Conservation (phyloP, 2,329 filamentous ascomycete species). For the Ceratocystiopsis sp. region DNA sequence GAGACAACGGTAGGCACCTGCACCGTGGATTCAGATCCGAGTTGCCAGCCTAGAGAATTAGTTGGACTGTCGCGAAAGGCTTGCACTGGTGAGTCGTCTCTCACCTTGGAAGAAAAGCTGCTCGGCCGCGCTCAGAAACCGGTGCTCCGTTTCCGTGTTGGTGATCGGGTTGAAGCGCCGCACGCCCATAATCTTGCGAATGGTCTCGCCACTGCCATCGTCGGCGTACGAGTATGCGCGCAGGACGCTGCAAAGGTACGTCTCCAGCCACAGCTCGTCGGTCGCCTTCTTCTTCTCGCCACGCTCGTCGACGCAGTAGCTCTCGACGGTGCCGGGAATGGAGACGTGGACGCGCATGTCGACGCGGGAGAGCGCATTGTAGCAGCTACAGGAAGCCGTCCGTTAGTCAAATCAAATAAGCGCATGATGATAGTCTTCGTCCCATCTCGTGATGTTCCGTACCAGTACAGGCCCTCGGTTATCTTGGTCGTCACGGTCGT, state of each 20-base stretch:
- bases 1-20: constrained; percentile 95
- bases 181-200: constrained; percentile 95
- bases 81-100: too few species aligned
- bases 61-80: not conserved
- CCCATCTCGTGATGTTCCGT: constrained; percentile 14
- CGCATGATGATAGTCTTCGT: not conserved
- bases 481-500: constrained; percentile 67
- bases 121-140: constrained; percentile 86
- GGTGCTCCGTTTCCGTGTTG: constrained; percentile 95
- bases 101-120: constrained; percentile 82
- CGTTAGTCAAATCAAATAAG: not conserved
- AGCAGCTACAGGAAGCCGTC: constrained; percentile 39
- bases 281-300: constrained; percentile 88
- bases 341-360: constrained; percentile 98
- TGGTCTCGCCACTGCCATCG: constrained; percentile 82
- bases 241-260: constrained; percentile 87
- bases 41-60: constrained; percentile 55
- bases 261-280: constrained; percentile 92
- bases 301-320: constrained; percentile 92
- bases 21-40: constrained; percentile 91
- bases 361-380: constrained; percentile 95
- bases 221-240: constrained; percentile 94
- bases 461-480: constrained; percentile 89
- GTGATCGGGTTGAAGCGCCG: constrained; percentile 94
- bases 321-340: constrained; percentile 90